A percentile compares a stretch with the other conserved stretches of the same genome.
Conservation (phyloP, 2,329 filamentous ascomycete species). For the Botrytis fragariae region DNA sequence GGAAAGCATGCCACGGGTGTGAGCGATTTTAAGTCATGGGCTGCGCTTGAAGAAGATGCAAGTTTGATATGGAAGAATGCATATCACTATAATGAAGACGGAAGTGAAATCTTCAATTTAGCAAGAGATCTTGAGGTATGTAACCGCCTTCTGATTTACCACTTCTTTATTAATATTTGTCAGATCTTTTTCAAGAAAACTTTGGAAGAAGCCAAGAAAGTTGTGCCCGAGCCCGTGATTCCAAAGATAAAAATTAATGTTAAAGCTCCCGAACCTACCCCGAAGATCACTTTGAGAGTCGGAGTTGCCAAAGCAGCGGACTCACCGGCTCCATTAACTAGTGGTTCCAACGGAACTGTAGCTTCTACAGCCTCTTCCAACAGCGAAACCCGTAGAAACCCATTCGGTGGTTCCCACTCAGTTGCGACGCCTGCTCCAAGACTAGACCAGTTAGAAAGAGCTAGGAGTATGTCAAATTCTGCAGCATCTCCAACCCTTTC, state of each 20-base stretch:
- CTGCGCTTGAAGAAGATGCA: conserved; percentile 74
- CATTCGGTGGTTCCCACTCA: conserved; percentile 31
- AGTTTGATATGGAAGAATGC: conserved; percentile 86
- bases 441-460: conserved; percentile 36
- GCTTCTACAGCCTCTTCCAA: conserved; percentile 24
- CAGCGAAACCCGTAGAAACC: conserved; percentile 35
- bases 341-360: conserved; percentile 40
- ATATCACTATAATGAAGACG: conserved; percentile 86
- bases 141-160: background rate
- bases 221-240: conserved; percentile 68
- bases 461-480: conserved; percentile 37
- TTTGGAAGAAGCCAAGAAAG: conserved; percentile 68
- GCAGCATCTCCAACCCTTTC: conserved; percentile 38
- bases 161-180: conserved; percentile 25
- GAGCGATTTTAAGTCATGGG: conserved; percentile 78
- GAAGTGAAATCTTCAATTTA: conserved; percentile 76
- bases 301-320: conserved; percentile 48
- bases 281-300: conserved; percentile 71
- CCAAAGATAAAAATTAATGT: conserved; percentile 70
- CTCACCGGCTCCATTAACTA: conserved; percentile 49
- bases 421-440: conserved; percentile 30
- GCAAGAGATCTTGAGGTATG: conserved; percentile 76
- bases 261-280: conserved; percentile 57
- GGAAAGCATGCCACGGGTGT: conserved; percentile 59
- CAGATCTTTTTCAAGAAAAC: conserved; percentile 68